Percentiles rank a stretch among this genome's conserved stretches.
These are phyloP conservation scores for Prunus persica DNA, from an alignment of 306 rosid genomes.

Conservation along the genomic window Prunus_persica_NCBIv2 NC_034016.1:19182501-19183000, in stretches of 20 bases:
- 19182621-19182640: not conserved
- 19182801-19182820: no score
- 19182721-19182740: not conserved
- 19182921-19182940: not conserved
- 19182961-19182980: not conserved
- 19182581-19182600: constrained; percentile 84
- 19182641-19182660: not conserved
- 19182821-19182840: no score
- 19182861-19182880: no score
- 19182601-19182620: not conserved
- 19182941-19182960: not conserved
- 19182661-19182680: not conserved
- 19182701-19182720: not conserved
- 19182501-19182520: not conserved
- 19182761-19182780: no score
- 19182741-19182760: no score
- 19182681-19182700: not conserved
- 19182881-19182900: not conserved
- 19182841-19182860: no score
- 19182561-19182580: constrained; percentile 92
- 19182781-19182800: no score
- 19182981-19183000: not conserved
- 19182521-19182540: constrained; percentile 64
- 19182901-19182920: not conserved
- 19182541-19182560: constrained; percentile 93